Percentiles rank a stretch among this genome's conserved stretches.
Conservation (phyloP, 192 early-diverging fungal genomes). For the Gorgonomyces haynaldii region DNA sequence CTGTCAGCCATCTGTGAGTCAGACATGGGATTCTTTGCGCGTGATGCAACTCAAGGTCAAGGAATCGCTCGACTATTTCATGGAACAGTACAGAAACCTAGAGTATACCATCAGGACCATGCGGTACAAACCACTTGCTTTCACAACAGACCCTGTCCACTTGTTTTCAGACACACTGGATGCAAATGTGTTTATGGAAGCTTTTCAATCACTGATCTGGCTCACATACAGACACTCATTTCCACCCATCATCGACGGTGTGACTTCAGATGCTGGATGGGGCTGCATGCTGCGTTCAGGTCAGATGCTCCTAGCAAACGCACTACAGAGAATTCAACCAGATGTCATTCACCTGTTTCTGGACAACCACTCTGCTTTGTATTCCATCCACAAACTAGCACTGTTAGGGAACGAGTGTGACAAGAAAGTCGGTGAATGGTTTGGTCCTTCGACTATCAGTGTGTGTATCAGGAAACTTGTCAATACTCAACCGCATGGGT, state of each 20-base stretch:
- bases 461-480: constrained; percentile 39
- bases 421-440: constrained; percentile 94
- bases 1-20: too few species aligned
- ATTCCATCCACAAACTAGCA: constrained; percentile 90
- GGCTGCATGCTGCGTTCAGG: constrained; percentile 96
- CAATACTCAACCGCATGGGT: constrained; percentile 63
- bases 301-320: constrained; percentile 82
- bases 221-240: constrained; percentile 86
- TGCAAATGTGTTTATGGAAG: too few species aligned
- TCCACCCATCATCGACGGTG: constrained; percentile 63
- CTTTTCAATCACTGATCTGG: constrained; percentile 80
- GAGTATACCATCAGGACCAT: too few species aligned
- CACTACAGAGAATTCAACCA: constrained; percentile 53
- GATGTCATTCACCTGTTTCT: background rate
- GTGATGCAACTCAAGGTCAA: too few species aligned
- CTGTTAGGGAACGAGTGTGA: constrained; percentile 68
- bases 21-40: too few species aligned
- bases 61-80: too few species aligned
- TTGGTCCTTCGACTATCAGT: constrained; percentile 79
- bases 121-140: too few species aligned
- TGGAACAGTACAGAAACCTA: too few species aligned
- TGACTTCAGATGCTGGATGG: constrained; percentile 75
- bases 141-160: too few species aligned
- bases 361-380: constrained; percentile 54
- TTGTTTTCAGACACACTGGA: too few species aligned